These are phyloP conservation scores for Prunus padus DNA, from an alignment of 306 rosid genomes.

Conservation along the genomic window DNA sequence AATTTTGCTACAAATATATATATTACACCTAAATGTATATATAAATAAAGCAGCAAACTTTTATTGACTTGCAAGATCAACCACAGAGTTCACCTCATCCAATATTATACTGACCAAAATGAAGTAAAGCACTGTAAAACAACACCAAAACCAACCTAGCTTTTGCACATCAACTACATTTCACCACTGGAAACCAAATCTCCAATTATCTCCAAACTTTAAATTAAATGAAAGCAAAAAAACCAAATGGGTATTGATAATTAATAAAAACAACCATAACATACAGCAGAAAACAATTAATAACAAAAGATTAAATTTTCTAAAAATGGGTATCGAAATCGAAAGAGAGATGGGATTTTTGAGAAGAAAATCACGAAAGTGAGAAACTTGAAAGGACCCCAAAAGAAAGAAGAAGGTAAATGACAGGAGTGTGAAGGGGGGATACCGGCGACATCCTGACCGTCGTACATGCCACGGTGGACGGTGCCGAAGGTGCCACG, in stretches of 20 bases:
- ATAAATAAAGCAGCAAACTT: constrained; percentile 13
- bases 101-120: constrained; percentile 2
- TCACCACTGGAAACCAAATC: constrained; percentile 18
- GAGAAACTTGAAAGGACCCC: background rate
- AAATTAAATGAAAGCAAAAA: background rate
- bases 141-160: constrained; percentile 24
- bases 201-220: background rate
- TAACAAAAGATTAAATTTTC: background rate
- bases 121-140: constrained; percentile 13
- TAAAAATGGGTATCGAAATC: background rate
- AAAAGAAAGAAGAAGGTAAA: background rate
- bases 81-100: constrained; percentile 29
- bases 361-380: background rate
- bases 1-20: background rate
- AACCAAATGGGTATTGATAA: background rate
- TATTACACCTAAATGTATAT: background rate
- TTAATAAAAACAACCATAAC: background rate
- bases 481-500: constrained; percentile 94
- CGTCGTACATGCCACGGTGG: constrained; percentile 88
- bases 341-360: background rate
- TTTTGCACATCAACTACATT: constrained; percentile 15
- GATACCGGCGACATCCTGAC: constrained; percentile 89
- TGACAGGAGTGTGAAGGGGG: background rate
- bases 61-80: constrained; percentile 1
- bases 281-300: background rate